Evolutionary conservation across 2,329 filamentous ascomycete genomes (phyloP), one percentile per base, ranked within the genome.

Genomic region (Onygenales sp.): DNA sequence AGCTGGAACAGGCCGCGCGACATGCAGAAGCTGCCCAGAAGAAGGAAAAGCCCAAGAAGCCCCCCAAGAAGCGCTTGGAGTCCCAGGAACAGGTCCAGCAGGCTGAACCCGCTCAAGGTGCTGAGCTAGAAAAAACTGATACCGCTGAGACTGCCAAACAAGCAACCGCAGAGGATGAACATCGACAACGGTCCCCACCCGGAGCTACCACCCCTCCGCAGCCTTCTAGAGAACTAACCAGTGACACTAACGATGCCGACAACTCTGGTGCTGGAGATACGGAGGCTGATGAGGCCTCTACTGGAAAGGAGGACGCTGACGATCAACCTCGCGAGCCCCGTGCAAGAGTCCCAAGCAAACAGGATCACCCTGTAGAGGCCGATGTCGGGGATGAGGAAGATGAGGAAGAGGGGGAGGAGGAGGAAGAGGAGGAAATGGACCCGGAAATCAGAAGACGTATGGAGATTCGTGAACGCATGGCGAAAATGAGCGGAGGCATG

Each of bases 401-500:
- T 52, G 72, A 74, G 10, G 74, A 71, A 35, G 75, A 71, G 9
- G 78, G 78, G 21, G 79, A 79, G 14, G 80, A 85, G n/a, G 86
- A 87, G 17, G 86, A 89, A 35, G 88, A 91, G 47, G 87, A 91
- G 32, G 89, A 95, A 13, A 76, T 94, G 50, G 91, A 97, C 63
- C 89, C 90, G 1, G 93, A 98, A 68, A 78, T 89, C 21, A 84
- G 82, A 60, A 85, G 91, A 51, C 87, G 86, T 66, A 84, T 95
- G 71, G 92, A 96, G 67, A 77, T 98, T 35, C 83, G 93, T 56
- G 90, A 93, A 57, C 84, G 93, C 62, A 98, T 98, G 89, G 93
- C 93, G 45, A 96, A 95, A 73, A 93, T 98, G 86, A 95, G 92
- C 61, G 92, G 92, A 53, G 92, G 92, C 21, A 95, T 95, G 89